Evolutionary conservation across 495 filamentous ascomycete species (phyloP).

Genomic region (Thermochaetoides thermophila): DNA sequence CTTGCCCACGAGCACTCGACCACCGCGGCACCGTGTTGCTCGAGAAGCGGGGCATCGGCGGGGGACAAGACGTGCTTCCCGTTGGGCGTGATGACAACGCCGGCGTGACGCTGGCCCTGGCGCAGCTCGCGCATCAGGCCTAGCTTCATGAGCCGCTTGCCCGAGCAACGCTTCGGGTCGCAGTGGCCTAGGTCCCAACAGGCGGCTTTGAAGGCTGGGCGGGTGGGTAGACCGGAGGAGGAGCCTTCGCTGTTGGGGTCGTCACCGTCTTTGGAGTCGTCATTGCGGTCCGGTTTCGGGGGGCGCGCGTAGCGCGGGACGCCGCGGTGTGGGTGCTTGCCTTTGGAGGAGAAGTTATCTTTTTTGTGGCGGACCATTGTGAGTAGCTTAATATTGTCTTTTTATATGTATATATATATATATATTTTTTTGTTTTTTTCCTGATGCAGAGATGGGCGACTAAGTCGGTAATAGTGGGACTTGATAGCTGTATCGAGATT

Average conservation of each 20-base stretch:
- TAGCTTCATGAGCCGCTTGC: slow-evolving; percentile 80
- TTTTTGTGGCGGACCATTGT: slow-evolving; percentile 90
- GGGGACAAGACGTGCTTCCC: slow-evolving; percentile 72
- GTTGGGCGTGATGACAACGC: slow-evolving; percentile 88
- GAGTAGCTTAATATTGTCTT: background rate
- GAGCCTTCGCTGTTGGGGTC: slow-evolving; percentile 13
- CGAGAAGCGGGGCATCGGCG: slow-evolving; percentile 63
- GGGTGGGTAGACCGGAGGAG: slow-evolving; percentile 25
- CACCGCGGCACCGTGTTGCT: slow-evolving; percentile 82
- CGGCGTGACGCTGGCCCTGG: slow-evolving; percentile 77
- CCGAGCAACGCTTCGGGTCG: slow-evolving; percentile 92
- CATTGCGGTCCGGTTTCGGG: slow-evolving; percentile 11
- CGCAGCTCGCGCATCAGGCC: slow-evolving; percentile 88
- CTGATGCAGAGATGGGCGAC: no score
- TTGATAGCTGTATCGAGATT: no score
- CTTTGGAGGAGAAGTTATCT: slow-evolving; percentile 55
- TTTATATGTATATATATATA: background rate
- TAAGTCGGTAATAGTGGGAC: no score
- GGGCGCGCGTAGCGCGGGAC: slow-evolving; percentile 21
- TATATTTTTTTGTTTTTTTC: no score
- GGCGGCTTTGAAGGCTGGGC: slow-evolving; percentile 67
- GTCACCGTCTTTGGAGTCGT: slow-evolving; percentile 13
- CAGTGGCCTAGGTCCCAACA: slow-evolving; percentile 98
- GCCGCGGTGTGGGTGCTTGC: slow-evolving; percentile 40
- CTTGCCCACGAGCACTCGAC: slow-evolving; percentile 96